phyloP scores from a whole-genome alignment of 805 yeast genomes.

The Kodamaea hsintzibuensis region DNA sequence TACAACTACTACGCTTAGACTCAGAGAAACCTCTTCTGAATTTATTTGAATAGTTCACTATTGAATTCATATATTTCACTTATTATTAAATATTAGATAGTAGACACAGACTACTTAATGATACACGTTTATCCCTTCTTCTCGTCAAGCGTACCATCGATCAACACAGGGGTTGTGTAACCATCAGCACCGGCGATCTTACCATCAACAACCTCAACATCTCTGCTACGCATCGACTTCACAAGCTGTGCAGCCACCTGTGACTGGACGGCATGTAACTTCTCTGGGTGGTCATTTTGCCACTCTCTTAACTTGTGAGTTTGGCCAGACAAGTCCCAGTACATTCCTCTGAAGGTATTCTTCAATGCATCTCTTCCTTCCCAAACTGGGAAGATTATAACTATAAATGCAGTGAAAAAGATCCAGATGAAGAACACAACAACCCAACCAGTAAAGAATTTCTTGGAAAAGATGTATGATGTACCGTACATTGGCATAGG shows the following conservation, averaged over 20 bases:
- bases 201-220: constrained; percentile 27
- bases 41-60: too few species aligned
- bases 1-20: too few species aligned
- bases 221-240: constrained; percentile 14
- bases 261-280: constrained; percentile 69
- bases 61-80: not conserved
- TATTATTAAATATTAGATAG: not conserved
- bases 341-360: constrained; percentile 71
- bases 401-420: constrained; percentile 63
- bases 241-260: constrained; percentile 49
- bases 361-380: constrained; percentile 72
- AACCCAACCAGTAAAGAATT: constrained; percentile 88
- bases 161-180: constrained; percentile 17
- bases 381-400: constrained; percentile 66
- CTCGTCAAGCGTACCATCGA: constrained; percentile 16
- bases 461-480: constrained; percentile 69
- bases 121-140: constrained; percentile 13
- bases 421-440: constrained; percentile 81
- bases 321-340: constrained; percentile 85
- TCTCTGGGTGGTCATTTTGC: constrained; percentile 74
- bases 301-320: constrained; percentile 68
- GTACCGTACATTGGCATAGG: constrained; percentile 95
- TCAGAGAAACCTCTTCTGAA: too few species aligned
- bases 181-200: constrained; percentile 19
- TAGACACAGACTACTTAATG: not conserved